Base-by-base conservation (phyloP, 2,329 filamentous ascomycete genomes). In the Teratosphaeria nubilosa region DNA sequence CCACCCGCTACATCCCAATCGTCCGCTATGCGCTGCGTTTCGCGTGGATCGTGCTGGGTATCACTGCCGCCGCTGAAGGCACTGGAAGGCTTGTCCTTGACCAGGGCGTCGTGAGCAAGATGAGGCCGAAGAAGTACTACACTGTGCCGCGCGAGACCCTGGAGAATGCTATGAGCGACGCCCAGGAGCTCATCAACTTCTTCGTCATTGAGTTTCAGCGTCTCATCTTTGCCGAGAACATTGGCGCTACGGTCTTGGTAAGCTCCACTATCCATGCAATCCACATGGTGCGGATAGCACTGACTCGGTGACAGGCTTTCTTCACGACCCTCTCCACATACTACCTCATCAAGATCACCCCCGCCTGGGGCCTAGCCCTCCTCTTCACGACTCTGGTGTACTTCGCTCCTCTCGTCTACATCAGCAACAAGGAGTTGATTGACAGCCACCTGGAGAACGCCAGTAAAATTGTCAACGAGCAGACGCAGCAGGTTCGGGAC, bases 161-260 rank as follows among this genome's bases (percentile, higher is more conserved):
- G 37, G 83, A 86, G 70, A 80, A 78, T 59, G 72, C 82, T 24
- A 73, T 84, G 54, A 83, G 84, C 63, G 84, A 86, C 69, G 69
- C 84, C 14, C 82, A 84, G 70, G 82, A 86, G 73, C 75, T 86
- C 56, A 77, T 82, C 73, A 85, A 86, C 75, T 86, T 86, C 74
- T 83, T 86, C 72, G 78, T 86, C 64, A 85, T 86, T 62, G 84
- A 86, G 70, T 82, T 83, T 69, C 84, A 86, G 76, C 80, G 84
- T 59, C 78, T 86, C 62, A 70, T 86, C 59, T 86, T 86, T 65
- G 83, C 81, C 32, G 84, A 86, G 77, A 86, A 86, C 66, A 75
- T 85, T 57, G 77, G 79, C 59, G 80, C 79, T 60, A 86, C 83
- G 14, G 71, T 82, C 69, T 78, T 77, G 59, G 83, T 85, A 78